A percentile compares a stretch with the other conserved stretches of the same genome.
phyloP scores from a whole-genome alignment of 2,329 filamentous ascomycete genomes.

The Hypoxylon sp. region DNA sequence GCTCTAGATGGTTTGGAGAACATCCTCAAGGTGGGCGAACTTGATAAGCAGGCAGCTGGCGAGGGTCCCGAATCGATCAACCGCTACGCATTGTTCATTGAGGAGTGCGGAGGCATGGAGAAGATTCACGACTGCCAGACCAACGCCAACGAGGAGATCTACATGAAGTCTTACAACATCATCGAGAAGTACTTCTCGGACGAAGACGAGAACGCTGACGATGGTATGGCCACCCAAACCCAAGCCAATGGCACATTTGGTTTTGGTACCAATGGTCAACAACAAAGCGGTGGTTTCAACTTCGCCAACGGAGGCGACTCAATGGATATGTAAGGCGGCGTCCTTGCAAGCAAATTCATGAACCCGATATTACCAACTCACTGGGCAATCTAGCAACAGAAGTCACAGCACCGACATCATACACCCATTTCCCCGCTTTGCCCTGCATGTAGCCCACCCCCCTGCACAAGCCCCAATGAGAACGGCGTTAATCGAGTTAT shows the following conservation, averaged over 20 bases:
- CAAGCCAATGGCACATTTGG: conserved; percentile 82
- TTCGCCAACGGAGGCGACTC: conserved; percentile 81
- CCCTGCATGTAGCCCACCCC: conserved; percentile 52
- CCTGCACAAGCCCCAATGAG: conserved; percentile 50
- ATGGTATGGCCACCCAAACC: conserved; percentile 77
- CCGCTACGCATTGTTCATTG: conserved; percentile 96
- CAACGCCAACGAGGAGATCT: conserved; percentile 99
- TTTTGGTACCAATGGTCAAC: conserved; percentile 77
- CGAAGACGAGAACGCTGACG: conserved; percentile 93
- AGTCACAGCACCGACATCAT: conserved; percentile 48
- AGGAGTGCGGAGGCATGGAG: conserved; percentile 99
- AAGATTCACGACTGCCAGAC: conserved; percentile 99
- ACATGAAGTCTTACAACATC: conserved; percentile 99
- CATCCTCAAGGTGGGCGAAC: conserved; percentile 98
- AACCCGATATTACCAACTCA: conserved; percentile 42
- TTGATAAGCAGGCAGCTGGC: conserved; percentile 92
- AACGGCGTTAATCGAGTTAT: conserved; percentile 52
- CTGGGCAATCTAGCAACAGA: conserved; percentile 40
- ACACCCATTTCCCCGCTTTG: conserved; percentile 45
- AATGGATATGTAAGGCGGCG: conserved; percentile 71
- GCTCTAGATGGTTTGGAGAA: conserved; percentile 98
- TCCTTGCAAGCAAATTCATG: conserved; percentile 29
- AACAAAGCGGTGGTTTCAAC: conserved; percentile 82
- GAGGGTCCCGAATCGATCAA: conserved; percentile 86
- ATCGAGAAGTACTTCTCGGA: conserved; percentile 99